A percentile compares a stretch with the other conserved stretches of the same genome.
phyloP scores from a whole-genome alignment of 805 yeast genomes.

The Lachancea meyersii region DNA sequence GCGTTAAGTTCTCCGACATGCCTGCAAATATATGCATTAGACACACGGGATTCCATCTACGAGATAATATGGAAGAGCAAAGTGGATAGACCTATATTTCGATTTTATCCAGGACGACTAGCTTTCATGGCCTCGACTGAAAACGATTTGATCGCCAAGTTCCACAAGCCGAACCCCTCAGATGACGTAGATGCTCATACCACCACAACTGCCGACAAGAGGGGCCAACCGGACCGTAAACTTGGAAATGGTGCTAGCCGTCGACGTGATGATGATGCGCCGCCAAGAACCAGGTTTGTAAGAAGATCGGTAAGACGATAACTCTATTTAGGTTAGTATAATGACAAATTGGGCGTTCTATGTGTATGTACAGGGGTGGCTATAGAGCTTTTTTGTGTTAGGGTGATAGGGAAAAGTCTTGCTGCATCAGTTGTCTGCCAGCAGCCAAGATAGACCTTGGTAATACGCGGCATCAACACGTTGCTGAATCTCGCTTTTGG shows the following conservation, averaged over 20 bases:
- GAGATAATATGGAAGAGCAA: neutral
- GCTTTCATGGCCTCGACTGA: conserved; percentile 20
- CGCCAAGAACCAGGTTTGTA: conserved; percentile 2
- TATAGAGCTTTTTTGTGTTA: neutral
- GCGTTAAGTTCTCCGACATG: conserved; percentile 9
- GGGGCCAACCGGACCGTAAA: neutral
- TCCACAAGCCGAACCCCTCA: conserved; percentile 1
- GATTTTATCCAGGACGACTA: conserved; percentile 23
- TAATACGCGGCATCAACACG: conserved; percentile 51
- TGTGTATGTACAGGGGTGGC: conserved; percentile 10
- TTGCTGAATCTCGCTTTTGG: conserved; percentile 66
- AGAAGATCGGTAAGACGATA: conserved; percentile 5
- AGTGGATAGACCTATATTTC: conserved; percentile 7
- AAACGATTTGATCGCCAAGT: conserved; percentile 18
- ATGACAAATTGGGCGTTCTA: neutral
- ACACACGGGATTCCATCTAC: neutral
- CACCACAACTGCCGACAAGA: neutral
- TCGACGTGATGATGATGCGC: conserved; percentile 2
- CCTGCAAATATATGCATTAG: neutral
- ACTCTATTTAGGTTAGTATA: neutral
- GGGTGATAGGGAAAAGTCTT: neutral
- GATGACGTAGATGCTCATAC: neutral
- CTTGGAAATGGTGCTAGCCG: neutral
- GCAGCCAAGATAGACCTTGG: conserved; percentile 40
- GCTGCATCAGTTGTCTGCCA: conserved; percentile 27